Percentiles rank a stretch among this genome's conserved stretches.
Evolutionary conservation across 805 yeast genomes (phyloP).

Genomic region (Pichia eremophila): DNA sequence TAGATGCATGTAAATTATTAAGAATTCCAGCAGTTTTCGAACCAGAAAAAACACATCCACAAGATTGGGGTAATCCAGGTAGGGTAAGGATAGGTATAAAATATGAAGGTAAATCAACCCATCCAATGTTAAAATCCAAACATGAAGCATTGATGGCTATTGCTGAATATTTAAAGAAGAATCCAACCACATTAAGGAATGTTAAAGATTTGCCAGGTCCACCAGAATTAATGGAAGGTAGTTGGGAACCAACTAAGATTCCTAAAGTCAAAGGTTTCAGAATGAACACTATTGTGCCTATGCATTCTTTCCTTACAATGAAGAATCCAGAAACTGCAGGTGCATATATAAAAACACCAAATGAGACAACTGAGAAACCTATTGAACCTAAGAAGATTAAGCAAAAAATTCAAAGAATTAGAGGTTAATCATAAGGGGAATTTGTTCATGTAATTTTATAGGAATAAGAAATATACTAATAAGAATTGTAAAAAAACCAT

Average conservation of each 20-base stretch:
- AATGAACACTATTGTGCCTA: slow-evolving; percentile 84
- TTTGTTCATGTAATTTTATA: background rate
- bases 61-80: slow-evolving; percentile 97
- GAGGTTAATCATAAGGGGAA: slow-evolving; percentile 24
- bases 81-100: slow-evolving; percentile 71
- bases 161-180: slow-evolving; percentile 48
- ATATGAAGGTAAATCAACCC: slow-evolving; percentile 33
- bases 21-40: slow-evolving; percentile 40
- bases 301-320: slow-evolving; percentile 68
- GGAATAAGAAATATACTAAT: background rate
- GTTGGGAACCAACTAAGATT: slow-evolving; percentile 46
- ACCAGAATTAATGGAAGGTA: slow-evolving; percentile 42
- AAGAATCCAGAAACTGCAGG: slow-evolving; percentile 76
- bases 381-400: slow-evolving; percentile 22
- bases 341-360: slow-evolving; percentile 49
- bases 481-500: background rate
- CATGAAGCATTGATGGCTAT: slow-evolving; percentile 56
- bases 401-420: slow-evolving; percentile 52
- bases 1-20: slow-evolving; percentile 50
- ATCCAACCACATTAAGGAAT: slow-evolving; percentile 62
- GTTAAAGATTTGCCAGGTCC: slow-evolving; percentile 60
- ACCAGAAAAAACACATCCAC: slow-evolving; percentile 86
- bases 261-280: slow-evolving; percentile 81
- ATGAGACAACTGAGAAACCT: slow-evolving; percentile 33
- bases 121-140: slow-evolving; percentile 38